Conservation (phyloP, 345 rosid species). For the Garcia nutans region DNA sequence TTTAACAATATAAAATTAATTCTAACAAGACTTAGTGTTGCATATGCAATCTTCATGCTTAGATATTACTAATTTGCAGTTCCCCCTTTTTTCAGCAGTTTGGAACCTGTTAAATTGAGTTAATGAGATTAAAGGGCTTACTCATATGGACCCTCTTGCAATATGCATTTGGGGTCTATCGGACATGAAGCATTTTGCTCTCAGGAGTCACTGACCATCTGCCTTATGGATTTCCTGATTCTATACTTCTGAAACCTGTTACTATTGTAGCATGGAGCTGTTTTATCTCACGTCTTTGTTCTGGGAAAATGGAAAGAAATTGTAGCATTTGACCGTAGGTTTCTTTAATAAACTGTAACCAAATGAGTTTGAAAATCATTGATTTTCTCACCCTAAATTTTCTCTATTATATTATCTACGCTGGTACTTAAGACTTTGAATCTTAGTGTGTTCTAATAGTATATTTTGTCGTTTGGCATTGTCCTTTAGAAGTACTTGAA, state of each 20-base stretch:
- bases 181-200: slow-evolving; percentile 61
- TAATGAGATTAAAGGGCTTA: slow-evolving; percentile 83
- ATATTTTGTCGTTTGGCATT: too few species aligned
- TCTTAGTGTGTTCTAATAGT: not conserved
- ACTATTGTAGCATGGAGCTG: slow-evolving; percentile 71
- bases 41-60: not conserved
- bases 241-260: slow-evolving; percentile 86
- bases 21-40: not conserved
- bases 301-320: not conserved
- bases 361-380: not conserved
- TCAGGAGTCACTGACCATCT: slow-evolving; percentile 48
- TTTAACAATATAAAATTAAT: too few species aligned
- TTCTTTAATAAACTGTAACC: not conserved
- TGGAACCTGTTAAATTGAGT: slow-evolving; percentile 65
- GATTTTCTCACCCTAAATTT: not conserved
- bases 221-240: slow-evolving; percentile 64
- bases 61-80: slow-evolving; percentile 7
- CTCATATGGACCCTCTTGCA: slow-evolving; percentile 74
- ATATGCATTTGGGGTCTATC: slow-evolving; percentile 79
- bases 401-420: not conserved
- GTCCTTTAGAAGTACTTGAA: too few species aligned
- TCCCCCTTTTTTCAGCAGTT: slow-evolving; percentile 43
- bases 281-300: slow-evolving; percentile 28
- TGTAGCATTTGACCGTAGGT: not conserved
- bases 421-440: not conserved